These are phyloP conservation scores for Lachnellula cervina DNA, from an alignment of 2,329 filamentous ascomycete genomes.

Conservation along the genomic window DNA sequence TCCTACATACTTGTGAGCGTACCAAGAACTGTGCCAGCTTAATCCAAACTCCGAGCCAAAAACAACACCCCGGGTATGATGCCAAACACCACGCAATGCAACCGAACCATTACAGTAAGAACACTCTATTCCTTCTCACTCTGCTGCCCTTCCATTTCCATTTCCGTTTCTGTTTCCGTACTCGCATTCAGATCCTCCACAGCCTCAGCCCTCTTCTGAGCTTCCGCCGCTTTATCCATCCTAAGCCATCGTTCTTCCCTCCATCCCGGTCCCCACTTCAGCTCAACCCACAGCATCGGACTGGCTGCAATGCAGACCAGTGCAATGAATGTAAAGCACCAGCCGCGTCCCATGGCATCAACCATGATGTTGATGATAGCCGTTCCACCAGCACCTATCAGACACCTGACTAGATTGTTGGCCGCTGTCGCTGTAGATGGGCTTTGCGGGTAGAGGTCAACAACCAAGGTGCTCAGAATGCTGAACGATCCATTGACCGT, in stretches of 20 bases:
- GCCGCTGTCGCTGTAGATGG: constrained; percentile 60
- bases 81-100: not conserved
- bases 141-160: not conserved
- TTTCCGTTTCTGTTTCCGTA: not conserved
- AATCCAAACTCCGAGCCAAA: no score
- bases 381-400: constrained; percentile 54
- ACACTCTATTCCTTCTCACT: not conserved
- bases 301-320: constrained; percentile 45
- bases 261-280: constrained; percentile 45
- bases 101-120: not conserved
- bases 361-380: constrained; percentile 58
- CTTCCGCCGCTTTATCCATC: constrained; percentile 32
- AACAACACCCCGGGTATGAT: not conserved
- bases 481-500: constrained; percentile 58
- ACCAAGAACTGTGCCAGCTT: no score
- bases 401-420: constrained; percentile 59
- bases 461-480: constrained; percentile 57
- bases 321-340: constrained; percentile 57
- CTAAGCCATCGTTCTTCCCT: constrained; percentile 46
- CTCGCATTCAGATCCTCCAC: constrained; percentile 1
- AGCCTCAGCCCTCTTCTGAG: constrained; percentile 21
- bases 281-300: constrained; percentile 46
- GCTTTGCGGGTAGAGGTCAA: constrained; percentile 57
- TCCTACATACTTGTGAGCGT: no score
- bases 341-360: constrained; percentile 51